Evolutionary conservation across 352 stramenopile genomes (phyloP), one percentile per base, ranked within the genome.

Genomic region (Ophiocytium majus): DNA sequence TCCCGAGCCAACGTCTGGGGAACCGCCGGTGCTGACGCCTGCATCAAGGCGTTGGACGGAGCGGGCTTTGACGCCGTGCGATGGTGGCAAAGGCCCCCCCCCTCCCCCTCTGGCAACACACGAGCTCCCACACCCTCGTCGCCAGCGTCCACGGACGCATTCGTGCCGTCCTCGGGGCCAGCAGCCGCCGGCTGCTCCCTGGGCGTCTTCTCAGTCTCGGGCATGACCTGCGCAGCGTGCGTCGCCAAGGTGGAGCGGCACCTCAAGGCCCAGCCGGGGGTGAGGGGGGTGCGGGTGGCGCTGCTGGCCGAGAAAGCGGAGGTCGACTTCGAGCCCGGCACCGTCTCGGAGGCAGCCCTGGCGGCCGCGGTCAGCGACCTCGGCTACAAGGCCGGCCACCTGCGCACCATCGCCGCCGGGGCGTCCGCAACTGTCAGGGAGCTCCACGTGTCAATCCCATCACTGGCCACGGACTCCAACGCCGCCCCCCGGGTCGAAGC

Each of bases 221-320:
- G 94, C 0, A 97, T 97, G 94, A 97, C 94, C 19, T 97, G 94
- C 86, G 96, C 93, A 43, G 96, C 94, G 35, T 97, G 94, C 83
- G 93, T 94, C 0, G 94, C 93, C 86, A 96, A 94, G n/a, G 92
- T 97, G 66, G 93, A 96, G 91, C 92, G 89, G 33, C 92, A 92
- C n/a, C 85, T 97, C 31, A 94, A 92, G 81, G 90, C 92, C 74
- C 91, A 91, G 19, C 86, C 92, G 49, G 94, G 94, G 0, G 93
- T 97, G 28, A 79, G 93, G 35, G 95, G 90, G 33, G 93, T 92
- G 35, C 79, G 80, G 28, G 84, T 88, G 28, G 84, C 84, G 50
- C 81, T 88, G 0, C 32, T 88, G 50, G 75, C 84, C 9, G 84
- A 86, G 49, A 82, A 85, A 74, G 82, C 82, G 10, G 82, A 86